Conservation (phyloP, 345 rosid species). For the Firmiana major region DNA sequence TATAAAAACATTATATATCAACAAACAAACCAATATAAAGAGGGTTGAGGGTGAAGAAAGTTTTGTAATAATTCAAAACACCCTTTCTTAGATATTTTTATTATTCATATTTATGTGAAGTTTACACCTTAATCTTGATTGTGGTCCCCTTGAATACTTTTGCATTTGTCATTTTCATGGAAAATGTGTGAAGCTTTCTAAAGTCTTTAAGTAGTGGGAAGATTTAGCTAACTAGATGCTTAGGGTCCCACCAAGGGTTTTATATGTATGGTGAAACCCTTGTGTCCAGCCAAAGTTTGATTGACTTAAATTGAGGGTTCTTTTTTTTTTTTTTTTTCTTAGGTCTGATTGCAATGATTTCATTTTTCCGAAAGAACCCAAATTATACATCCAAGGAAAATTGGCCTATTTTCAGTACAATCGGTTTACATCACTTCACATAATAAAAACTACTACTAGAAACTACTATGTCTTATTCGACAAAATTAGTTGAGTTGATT, state of each 20-base stretch:
- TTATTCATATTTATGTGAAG: background rate
- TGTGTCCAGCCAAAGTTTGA: background rate
- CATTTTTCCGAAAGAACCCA: background rate
- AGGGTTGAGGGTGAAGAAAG: background rate
- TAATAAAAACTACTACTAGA: no score
- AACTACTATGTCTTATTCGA: no score
- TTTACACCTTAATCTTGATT: background rate
- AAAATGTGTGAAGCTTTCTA: constrained; percentile 22
- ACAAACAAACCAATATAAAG: background rate
- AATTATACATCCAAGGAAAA: background rate
- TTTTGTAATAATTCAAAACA: background rate
- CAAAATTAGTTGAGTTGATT: no score
- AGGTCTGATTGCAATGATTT: background rate
- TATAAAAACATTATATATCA: background rate
- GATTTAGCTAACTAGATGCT: constrained; percentile 17
- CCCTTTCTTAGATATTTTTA: background rate
- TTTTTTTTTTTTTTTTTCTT: background rate
- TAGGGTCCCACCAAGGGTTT: constrained; percentile 8
- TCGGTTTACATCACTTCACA: background rate
- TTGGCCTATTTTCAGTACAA: background rate
- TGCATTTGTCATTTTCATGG: constrained; percentile 26
- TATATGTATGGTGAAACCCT: background rate
- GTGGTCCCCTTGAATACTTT: constrained; percentile 23
- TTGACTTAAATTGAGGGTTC: background rate
- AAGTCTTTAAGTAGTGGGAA: constrained; percentile 13